A percentile compares a stretch with the other conserved stretches of the same genome.
phyloP scores from a whole-genome alignment of 345 rosid genomes.

The Abelmoschus esculentus region DNA sequence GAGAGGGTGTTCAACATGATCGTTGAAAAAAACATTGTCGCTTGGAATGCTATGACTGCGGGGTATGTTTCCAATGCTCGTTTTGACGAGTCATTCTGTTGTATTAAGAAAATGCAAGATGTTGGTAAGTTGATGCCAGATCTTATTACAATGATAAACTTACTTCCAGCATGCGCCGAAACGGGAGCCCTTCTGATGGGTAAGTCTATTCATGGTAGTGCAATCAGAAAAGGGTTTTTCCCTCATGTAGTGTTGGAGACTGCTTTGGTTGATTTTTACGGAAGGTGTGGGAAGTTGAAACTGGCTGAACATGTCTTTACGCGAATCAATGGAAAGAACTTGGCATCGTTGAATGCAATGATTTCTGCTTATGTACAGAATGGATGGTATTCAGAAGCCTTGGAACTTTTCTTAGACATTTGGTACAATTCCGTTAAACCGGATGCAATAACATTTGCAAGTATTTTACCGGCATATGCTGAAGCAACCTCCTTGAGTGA shows the following conservation, averaged over 20 bases:
- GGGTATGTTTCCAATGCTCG: slow-evolving; percentile 41
- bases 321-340: slow-evolving; percentile 38
- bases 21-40: slow-evolving; percentile 35
- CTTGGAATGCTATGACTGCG: slow-evolving; percentile 71
- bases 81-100: slow-evolving; percentile 36
- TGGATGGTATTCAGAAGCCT: slow-evolving; percentile 37
- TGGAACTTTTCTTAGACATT: slow-evolving; percentile 42
- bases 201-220: slow-evolving; percentile 54
- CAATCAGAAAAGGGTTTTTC: slow-evolving; percentile 49
- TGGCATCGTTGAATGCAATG: slow-evolving; percentile 65
- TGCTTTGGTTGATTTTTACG: slow-evolving; percentile 64
- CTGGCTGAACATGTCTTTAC: slow-evolving; percentile 40
- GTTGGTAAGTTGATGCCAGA: slow-evolving; percentile 41
- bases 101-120: slow-evolving; percentile 46
- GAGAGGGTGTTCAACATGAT: slow-evolving; percentile 47
- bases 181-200: slow-evolving; percentile 34
- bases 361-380: slow-evolving; percentile 56
- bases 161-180: slow-evolving; percentile 55
- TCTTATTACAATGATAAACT: slow-evolving; percentile 50
- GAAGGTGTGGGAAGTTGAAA: slow-evolving; percentile 34
- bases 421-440: slow-evolving; percentile 30
- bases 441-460: slow-evolving; percentile 55
- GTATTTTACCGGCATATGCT: slow-evolving; percentile 60
- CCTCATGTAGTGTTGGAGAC: slow-evolving; percentile 62
- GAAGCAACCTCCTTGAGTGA: slow-evolving; percentile 42